Base-by-base conservation (phyloP, 2,329 filamentous ascomycete genomes). In the Aspergillus alliaceus region DNA sequence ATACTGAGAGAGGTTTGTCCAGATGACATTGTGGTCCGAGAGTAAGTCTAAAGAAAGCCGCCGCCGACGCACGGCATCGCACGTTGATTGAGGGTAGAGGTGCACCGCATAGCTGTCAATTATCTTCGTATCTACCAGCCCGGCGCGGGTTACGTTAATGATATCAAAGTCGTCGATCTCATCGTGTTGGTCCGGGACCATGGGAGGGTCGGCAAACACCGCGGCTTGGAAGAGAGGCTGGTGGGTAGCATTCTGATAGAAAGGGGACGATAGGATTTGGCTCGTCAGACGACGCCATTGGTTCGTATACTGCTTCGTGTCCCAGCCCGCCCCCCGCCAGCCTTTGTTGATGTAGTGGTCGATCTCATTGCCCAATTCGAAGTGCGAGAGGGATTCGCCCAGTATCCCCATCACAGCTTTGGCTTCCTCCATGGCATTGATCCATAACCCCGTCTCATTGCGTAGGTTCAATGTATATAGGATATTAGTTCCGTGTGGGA, bases 91-190 rank as follows among this genome's bases (percentile, higher is more conserved):
- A 5, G 55, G 55, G 31, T 57, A 57, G 9, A 57, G 55, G 8
- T 57, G 55, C 20, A 57, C 46, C 5, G 55, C 31, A 12, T 57
- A 57, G 34, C 12, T 29, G 1, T 42, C 29, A 35, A 57, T 57
- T 4, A 57, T 53, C 20, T 29, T 29, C 2, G 50, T 50, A 24
- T 57, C 29, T 15, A 57, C 35, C 1, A 57, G 51, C 2, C 55
- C 55, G 1, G 55, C 55, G 4, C 40, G 50, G 2, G 55, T 57
- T 6, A 53, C 55, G 22, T 57, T 57, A 6, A 50, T 22, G 4
- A 57, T 57, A 27, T 57, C 55, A 22, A 57, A 57, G n/a, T 57
- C 55, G 22, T 57, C 55, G 14, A 53, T 42, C 27, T 53, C 55
- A 22, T 53, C 51, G 4, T 57, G 55, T 22, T 57, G 55, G 22